These are phyloP conservation scores for Metschnikowia continentalis DNA, from an alignment of 805 yeast genomes.

Conservation along the genomic window DNA sequence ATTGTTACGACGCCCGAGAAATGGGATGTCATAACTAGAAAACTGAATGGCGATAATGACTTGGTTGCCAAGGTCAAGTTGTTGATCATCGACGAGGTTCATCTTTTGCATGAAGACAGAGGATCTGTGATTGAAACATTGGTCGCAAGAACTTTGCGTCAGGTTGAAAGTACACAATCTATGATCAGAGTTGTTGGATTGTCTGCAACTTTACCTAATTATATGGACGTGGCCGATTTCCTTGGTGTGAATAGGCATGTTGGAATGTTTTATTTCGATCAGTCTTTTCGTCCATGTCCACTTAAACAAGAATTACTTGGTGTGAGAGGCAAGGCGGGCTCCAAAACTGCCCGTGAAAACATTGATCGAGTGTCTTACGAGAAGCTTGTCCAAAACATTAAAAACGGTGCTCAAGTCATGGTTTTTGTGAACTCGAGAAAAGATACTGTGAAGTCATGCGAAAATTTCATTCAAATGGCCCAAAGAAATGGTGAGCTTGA, in stretches of 20 bases:
- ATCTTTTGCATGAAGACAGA: conserved; percentile 92
- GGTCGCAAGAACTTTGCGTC: conserved; percentile 73
- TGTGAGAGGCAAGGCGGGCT: conserved; percentile 80
- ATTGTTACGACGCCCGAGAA: conserved; percentile 92
- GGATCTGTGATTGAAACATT: conserved; percentile 93
- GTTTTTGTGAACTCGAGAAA: conserved; percentile 94
- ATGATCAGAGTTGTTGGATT: conserved; percentile 21
- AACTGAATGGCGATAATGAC: conserved; percentile 59
- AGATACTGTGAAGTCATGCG: conserved; percentile 83
- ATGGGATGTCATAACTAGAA: conserved; percentile 97
- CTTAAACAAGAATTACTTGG: conserved; percentile 84
- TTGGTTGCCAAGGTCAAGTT: conserved; percentile 70
- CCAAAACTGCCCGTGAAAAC: conserved; percentile 64
- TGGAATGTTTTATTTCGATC: conserved; percentile 94
- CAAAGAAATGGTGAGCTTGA: conserved; percentile 52
- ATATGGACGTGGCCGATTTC: conserved; percentile 74
- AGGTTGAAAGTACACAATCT: conserved; percentile 89
- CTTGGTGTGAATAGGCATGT: conserved; percentile 83
- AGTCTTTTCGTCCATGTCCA: conserved; percentile 90
- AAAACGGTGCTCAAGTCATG: conserved; percentile 85
- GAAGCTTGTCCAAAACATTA: conserved; percentile 63
- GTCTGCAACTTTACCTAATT: conserved; percentile 20
- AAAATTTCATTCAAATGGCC: conserved; percentile 66
- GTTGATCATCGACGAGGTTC: conserved; percentile 93
- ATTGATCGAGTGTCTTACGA: conserved; percentile 75